Percentiles rank a stretch among this genome's conserved stretches.
Conservation (phyloP, 805 yeast genomes). For the Priceomyces castillae region DNA sequence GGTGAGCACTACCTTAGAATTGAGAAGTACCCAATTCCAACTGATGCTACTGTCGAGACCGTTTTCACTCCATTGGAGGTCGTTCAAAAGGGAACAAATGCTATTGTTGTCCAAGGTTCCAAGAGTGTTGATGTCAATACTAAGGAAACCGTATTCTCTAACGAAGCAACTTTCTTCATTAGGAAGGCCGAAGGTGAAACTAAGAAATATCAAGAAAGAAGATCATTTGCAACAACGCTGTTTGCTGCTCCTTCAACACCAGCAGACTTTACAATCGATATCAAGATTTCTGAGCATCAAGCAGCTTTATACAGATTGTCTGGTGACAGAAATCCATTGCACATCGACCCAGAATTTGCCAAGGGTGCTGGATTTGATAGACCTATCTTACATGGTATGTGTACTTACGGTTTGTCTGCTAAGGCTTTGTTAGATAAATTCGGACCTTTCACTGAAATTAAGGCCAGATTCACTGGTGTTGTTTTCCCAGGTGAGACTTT, state of each 20-base stretch:
- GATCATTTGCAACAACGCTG: conserved; percentile 57
- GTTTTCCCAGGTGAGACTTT: conserved; percentile 95
- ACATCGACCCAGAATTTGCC: conserved; percentile 90
- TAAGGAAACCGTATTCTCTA: conserved; percentile 70
- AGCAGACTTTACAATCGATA: conserved; percentile 66
- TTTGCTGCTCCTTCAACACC: conserved; percentile 59
- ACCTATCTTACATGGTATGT: conserved; percentile 93
- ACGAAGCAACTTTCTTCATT: conserved; percentile 81
- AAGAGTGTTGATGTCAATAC: conserved; percentile 65
- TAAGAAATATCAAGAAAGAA: conserved; percentile 45
- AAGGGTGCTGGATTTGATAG: conserved; percentile 77
- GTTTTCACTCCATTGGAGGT: conserved; percentile 67
- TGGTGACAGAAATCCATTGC: conserved; percentile 94
- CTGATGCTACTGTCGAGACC: conserved; percentile 61
- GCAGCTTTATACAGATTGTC: conserved; percentile 89
- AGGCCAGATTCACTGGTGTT: conserved; percentile 85
- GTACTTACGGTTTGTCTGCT: conserved; percentile 78
- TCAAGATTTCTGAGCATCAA: conserved; percentile 63
- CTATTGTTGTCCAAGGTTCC: conserved; percentile 70
- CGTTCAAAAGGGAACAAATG: conserved; percentile 82
- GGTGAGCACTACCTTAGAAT: conserved; percentile 92
- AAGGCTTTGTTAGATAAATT: conserved; percentile 74
- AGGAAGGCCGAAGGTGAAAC: conserved; percentile 68
- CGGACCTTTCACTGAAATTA: conserved; percentile 80
- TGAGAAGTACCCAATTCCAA: conserved; percentile 74